These are phyloP conservation scores for Forsythia suspensa DNA, from an alignment of 257 asterid species.

Conservation along the genomic window DNA sequence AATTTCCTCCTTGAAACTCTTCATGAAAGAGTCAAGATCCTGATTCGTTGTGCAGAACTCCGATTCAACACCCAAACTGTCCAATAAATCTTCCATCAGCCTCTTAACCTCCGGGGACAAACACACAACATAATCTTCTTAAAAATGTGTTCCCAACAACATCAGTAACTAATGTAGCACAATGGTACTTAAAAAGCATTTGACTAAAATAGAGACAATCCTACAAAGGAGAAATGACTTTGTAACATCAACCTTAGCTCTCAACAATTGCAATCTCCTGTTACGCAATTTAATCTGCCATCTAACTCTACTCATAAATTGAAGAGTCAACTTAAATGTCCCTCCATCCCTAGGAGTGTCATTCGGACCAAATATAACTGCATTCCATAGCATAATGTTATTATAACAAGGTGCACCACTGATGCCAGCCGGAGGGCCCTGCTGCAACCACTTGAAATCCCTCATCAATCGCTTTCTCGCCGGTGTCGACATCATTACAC, in stretches of 20 bases:
- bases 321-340: conserved; percentile 89
- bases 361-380: conserved; percentile 91
- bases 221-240: no score
- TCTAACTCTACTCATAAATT: conserved; percentile 31
- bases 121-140: neutral
- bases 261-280: neutral
- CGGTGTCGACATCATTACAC: conserved; percentile 77
- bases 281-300: no score
- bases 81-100: no score
- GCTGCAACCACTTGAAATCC: conserved; percentile 91
- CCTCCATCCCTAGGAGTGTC: conserved; percentile 99
- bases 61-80: no score
- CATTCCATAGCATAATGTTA: conserved; percentile 92
- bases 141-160: neutral
- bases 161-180: neutral
- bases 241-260: neutral
- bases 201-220: no score
- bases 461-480: conserved; percentile 91
- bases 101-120: neutral
- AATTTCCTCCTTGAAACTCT: no score
- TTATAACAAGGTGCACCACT: conserved; percentile 89
- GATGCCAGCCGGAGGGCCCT: conserved; percentile 94
- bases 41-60: no score
- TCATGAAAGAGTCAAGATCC: no score
- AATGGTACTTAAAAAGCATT: neutral